These are phyloP conservation scores for Saccharomyces eubayanus DNA, from an alignment of 805 yeast species.

Conservation along the genomic window DNA sequence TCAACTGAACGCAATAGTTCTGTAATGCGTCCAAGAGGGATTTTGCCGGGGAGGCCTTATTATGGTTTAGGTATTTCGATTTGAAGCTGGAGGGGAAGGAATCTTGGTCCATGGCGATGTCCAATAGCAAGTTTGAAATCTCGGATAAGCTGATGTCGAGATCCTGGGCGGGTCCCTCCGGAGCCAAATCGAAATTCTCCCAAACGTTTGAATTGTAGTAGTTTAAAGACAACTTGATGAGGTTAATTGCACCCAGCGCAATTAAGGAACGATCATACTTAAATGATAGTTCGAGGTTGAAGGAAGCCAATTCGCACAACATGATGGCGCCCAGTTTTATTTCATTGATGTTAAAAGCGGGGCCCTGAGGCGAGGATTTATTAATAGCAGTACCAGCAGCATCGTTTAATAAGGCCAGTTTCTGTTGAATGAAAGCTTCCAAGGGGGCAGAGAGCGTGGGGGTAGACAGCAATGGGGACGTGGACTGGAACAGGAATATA, in stretches of 20 bases:
- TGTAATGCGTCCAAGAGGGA: slow-evolving; percentile 10
- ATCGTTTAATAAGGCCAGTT: slow-evolving; percentile 2
- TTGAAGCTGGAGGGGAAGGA: slow-evolving; percentile 28
- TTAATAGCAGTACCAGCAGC: slow-evolving; percentile 12
- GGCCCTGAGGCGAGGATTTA: slow-evolving; percentile 15
- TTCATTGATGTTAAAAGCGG: slow-evolving; percentile 32
- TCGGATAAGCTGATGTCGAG: slow-evolving; percentile 19
- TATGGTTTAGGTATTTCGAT: slow-evolving; percentile 20
- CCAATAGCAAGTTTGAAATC: slow-evolving; percentile 16
- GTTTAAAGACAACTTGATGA: slow-evolving; percentile 40
- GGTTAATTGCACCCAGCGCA: slow-evolving; percentile 43
- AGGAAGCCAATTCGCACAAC: slow-evolving; percentile 58
- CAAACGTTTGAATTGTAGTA: slow-evolving; percentile 15
- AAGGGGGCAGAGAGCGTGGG: slow-evolving; percentile 1
- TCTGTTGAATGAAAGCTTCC: slow-evolving; percentile 5
- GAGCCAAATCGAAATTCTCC: slow-evolving; percentile 12
- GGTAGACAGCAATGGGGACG: slow-evolving; percentile 9
- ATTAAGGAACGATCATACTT: slow-evolving; percentile 39
- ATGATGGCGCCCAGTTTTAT: slow-evolving; percentile 50
- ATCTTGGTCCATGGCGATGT: slow-evolving; percentile 13
- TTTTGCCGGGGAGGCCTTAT: slow-evolving; percentile 2
- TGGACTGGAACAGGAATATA: slow-evolving; percentile 34
- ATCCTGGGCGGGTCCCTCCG: slow-evolving; percentile 2
- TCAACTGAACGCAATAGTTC: slow-evolving; percentile 16
- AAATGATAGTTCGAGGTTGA: slow-evolving; percentile 50